Percentiles rank a stretch among this genome's conserved stretches.
These are phyloP conservation scores for Mesembryanthemum crystallinum DNA, from an alignment of 148 eudicot species.

Conservation along the genomic window DNA sequence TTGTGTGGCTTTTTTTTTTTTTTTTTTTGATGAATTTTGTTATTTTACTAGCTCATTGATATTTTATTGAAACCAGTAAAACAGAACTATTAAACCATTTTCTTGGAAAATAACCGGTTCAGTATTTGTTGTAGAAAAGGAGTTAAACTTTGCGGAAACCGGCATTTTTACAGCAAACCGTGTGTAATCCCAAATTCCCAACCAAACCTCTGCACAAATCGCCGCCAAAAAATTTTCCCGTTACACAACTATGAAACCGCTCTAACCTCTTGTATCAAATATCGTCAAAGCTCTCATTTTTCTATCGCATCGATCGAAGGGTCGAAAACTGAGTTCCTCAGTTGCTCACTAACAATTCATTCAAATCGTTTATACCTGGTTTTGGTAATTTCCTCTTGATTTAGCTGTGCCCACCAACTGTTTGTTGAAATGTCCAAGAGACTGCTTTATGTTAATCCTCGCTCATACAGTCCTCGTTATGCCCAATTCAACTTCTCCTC, in stretches of 20 bases:
- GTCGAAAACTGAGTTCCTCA: neutral
- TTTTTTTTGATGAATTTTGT: too few relatives aligned
- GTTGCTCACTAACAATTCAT: neutral
- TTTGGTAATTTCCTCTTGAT: neutral
- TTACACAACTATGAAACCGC: neutral
- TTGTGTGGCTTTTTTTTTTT: too few relatives aligned
- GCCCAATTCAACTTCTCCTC: constrained; percentile 1
- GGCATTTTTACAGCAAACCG: too few relatives aligned
- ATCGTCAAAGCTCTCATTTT: neutral
- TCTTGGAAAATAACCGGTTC: too few relatives aligned
- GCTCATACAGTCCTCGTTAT: neutral
- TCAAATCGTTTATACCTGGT: neutral
- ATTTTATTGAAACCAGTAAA: too few relatives aligned
- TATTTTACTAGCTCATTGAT: too few relatives aligned
- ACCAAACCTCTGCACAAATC: neutral
- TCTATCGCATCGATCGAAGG: neutral
- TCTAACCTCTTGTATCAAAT: neutral
- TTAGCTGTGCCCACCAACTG: neutral
- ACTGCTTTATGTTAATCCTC: neutral
- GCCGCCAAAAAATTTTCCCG: neutral
- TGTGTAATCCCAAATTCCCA: too few relatives aligned
- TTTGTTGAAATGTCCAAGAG: constrained; percentile 29
- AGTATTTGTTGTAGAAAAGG: too few relatives aligned
- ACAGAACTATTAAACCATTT: too few relatives aligned
- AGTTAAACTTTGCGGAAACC: too few relatives aligned